A percentile compares a stretch with the other conserved stretches of the same genome.
phyloP scores from a whole-genome alignment of 306 rosid genomes.

The Vigna mungo region DNA sequence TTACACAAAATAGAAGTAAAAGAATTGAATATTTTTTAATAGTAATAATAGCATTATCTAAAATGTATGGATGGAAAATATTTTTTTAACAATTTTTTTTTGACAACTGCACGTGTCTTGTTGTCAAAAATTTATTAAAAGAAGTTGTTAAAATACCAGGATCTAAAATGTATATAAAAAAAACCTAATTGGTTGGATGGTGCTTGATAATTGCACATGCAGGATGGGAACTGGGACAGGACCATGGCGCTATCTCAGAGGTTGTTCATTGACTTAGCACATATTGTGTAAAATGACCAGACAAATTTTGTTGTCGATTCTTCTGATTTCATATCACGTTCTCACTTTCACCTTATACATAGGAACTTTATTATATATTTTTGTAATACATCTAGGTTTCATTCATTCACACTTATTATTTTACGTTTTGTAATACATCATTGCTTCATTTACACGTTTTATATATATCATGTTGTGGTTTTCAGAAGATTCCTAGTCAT shows the following conservation, averaged over 20 bases:
- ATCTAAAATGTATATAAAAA: no score
- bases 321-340: neutral
- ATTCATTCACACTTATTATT: neutral
- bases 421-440: neutral
- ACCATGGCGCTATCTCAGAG: conserved; percentile 81
- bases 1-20: no score
- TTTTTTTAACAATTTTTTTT: no score
- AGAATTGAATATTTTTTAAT: no score
- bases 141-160: no score
- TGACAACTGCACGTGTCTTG: no score
- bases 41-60: no score
- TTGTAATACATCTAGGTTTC: neutral
- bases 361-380: neutral
- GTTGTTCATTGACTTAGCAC: neutral
- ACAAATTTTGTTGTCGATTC: neutral
- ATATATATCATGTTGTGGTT: neutral
- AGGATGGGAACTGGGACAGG: conserved; percentile 96
- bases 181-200: neutral
- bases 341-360: neutral
- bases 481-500: neutral
- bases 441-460: neutral
- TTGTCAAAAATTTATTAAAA: no score
- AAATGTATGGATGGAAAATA: no score
- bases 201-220: conserved; percentile 28
- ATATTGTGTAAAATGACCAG: no score